Conservation (phyloP, 257 asterid species). For the Nemophila menziesii region DNA sequence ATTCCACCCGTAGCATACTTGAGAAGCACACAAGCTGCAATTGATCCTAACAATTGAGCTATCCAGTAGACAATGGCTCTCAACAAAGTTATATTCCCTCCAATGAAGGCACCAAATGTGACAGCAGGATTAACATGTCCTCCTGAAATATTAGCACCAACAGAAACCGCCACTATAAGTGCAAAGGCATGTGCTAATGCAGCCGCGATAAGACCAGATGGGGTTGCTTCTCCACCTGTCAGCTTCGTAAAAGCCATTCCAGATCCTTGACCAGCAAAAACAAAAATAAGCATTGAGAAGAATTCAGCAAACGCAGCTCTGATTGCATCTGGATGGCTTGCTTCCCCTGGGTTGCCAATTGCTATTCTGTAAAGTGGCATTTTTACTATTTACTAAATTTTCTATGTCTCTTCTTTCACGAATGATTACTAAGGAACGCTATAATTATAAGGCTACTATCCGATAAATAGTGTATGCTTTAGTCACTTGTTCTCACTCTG, state of each 20-base stretch:
- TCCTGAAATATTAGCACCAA: slow-evolving; percentile 31
- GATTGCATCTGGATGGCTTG: slow-evolving; percentile 22
- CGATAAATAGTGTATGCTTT: background rate
- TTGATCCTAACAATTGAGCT: slow-evolving; percentile 25
- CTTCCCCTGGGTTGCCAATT: slow-evolving; percentile 21
- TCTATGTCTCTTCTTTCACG: background rate
- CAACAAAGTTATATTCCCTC: slow-evolving; percentile 24
- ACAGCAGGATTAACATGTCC: slow-evolving; percentile 39
- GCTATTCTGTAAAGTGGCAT: slow-evolving; percentile 23
- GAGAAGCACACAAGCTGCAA: slow-evolving; percentile 22
- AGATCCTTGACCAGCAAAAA: slow-evolving; percentile 29
- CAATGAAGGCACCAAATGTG: slow-evolving; percentile 26
- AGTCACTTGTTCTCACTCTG: background rate
- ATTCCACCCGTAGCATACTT: slow-evolving; percentile 18
- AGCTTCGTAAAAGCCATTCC: slow-evolving; percentile 30
- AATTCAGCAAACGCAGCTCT: slow-evolving; percentile 26
- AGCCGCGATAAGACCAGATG: slow-evolving; percentile 22
- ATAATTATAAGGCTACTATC: too few species aligned
- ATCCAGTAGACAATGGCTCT: slow-evolving; percentile 24
- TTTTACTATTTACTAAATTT: background rate
- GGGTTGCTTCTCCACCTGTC: slow-evolving; percentile 14
- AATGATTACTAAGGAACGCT: background rate
- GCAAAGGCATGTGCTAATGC: slow-evolving; percentile 26
- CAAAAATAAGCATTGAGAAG: slow-evolving; percentile 29
- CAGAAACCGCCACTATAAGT: slow-evolving; percentile 28